phyloP scores from a whole-genome alignment of 2,329 filamentous ascomycete genomes.

The Cercospora brassicicola region DNA sequence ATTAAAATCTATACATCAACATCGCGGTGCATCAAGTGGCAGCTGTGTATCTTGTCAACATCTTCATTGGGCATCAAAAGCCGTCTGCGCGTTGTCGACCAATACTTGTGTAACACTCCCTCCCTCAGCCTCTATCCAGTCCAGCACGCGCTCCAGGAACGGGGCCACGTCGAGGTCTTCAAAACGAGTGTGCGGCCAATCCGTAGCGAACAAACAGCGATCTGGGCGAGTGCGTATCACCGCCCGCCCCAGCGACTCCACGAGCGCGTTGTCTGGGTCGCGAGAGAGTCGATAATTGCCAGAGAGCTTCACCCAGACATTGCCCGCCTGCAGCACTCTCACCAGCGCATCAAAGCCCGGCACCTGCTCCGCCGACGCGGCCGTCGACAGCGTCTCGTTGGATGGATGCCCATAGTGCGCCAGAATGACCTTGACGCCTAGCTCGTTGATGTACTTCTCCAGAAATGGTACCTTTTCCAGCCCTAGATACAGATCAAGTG shows the following conservation, averaged over 20 bases:
- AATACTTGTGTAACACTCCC: conserved; percentile 54
- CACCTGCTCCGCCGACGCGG: conserved; percentile 44
- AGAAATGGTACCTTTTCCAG: conserved; percentile 54
- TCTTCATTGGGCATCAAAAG: conserved; percentile 39
- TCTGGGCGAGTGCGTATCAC: conserved; percentile 49
- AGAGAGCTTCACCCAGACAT: conserved; percentile 60
- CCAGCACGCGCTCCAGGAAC: conserved; percentile 56
- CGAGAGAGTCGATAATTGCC: conserved; percentile 58
- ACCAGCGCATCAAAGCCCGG: conserved; percentile 54
- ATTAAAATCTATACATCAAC: background rate
- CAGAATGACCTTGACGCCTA: conserved; percentile 56
- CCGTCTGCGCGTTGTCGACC: conserved; percentile 55
- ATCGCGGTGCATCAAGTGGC: conserved; percentile 40
- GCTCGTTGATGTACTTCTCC: conserved; percentile 50
- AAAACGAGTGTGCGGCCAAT: conserved; percentile 66
- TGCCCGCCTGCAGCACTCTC: conserved; percentile 48
- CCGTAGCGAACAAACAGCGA: conserved; percentile 59
- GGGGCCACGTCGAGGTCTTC: conserved; percentile 57
- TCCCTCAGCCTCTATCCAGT: conserved; percentile 53
- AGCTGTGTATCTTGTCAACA: conserved; percentile 53
- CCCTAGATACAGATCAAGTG: conserved; percentile 59
- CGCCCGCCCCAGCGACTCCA: conserved; percentile 50
- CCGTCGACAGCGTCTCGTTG: conserved; percentile 32
- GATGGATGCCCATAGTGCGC: conserved; percentile 57
- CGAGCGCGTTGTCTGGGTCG: conserved; percentile 36